These are phyloP conservation scores for Lepraria neglecta DNA, from an alignment of 495 filamentous ascomycete species.

Conservation along the genomic window DNA sequence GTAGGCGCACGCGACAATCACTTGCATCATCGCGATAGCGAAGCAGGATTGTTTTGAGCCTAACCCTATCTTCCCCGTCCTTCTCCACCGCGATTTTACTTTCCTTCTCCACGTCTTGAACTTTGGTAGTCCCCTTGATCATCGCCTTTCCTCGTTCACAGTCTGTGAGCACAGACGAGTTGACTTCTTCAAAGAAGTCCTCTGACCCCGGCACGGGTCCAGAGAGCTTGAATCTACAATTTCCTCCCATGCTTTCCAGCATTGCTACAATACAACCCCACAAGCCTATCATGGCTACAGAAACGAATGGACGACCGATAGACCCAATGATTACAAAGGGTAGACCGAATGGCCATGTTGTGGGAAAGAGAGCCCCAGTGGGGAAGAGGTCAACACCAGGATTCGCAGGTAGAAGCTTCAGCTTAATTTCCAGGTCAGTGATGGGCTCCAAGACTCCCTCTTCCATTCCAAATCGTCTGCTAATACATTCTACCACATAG, in stretches of 20 bases:
- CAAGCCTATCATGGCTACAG: slow-evolving; percentile 24
- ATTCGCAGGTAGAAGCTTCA: slow-evolving; percentile 48
- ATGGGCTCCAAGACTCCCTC: not conserved
- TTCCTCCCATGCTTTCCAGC: not conserved
- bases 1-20: slow-evolving; percentile 4
- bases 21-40: slow-evolving; percentile 14
- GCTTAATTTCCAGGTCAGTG: slow-evolving; percentile 56
- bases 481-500: slow-evolving; percentile 40
- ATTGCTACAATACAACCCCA: slow-evolving; percentile 16
- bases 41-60: slow-evolving; percentile 12
- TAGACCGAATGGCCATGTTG: slow-evolving; percentile 23
- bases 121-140: not conserved
- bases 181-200: not conserved
- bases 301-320: slow-evolving; percentile 25
- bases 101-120: not conserved
- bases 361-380: slow-evolving; percentile 1
- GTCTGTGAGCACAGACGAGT: not conserved
- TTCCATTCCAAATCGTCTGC: not conserved
- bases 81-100: not conserved
- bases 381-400: slow-evolving; percentile 14
- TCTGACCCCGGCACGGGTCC: not conserved
- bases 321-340: slow-evolving; percentile 19
- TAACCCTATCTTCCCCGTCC: slow-evolving; percentile 4
- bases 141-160: not conserved
- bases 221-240: slow-evolving; percentile 1